phyloP scores from a whole-genome alignment of 345 rosid genomes.

The Erysimum cheiranthoides region DNA sequence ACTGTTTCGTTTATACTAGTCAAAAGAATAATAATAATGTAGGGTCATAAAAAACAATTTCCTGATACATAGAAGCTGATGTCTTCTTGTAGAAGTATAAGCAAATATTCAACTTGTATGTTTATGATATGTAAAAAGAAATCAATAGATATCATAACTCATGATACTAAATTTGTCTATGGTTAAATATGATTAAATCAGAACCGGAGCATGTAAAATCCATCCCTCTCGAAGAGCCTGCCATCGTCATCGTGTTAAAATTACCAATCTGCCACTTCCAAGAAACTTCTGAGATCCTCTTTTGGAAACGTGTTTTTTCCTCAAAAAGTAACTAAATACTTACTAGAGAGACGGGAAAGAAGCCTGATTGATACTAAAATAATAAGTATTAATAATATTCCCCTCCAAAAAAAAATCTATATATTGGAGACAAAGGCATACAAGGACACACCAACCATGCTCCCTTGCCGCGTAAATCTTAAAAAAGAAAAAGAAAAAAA shows the following conservation, averaged over 20 bases:
- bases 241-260: background rate
- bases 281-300: conserved; percentile 39
- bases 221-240: background rate
- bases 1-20: too few species aligned
- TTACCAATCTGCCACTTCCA: conserved; percentile 32
- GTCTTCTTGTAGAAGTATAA: too few species aligned
- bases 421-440: conserved; percentile 18
- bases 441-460: conserved; percentile 39
- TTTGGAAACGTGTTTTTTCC: conserved; percentile 33
- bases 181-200: background rate
- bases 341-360: background rate
- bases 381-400: conserved; percentile 24
- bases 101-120: too few species aligned
- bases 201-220: background rate
- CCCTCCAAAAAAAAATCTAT: background rate
- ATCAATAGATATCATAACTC: too few species aligned
- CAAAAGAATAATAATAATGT: too few species aligned
- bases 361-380: background rate
- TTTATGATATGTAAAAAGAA: too few species aligned
- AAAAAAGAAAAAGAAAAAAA: too few species aligned
- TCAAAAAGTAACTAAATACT: conserved; percentile 14
- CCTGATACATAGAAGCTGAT: too few species aligned
- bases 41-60: too few species aligned
- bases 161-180: too few species aligned
- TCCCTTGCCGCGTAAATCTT: conserved; percentile 39